Conservation (phyloP, 495 filamentous ascomycete species). For the Trichoderma reesei region DNA sequence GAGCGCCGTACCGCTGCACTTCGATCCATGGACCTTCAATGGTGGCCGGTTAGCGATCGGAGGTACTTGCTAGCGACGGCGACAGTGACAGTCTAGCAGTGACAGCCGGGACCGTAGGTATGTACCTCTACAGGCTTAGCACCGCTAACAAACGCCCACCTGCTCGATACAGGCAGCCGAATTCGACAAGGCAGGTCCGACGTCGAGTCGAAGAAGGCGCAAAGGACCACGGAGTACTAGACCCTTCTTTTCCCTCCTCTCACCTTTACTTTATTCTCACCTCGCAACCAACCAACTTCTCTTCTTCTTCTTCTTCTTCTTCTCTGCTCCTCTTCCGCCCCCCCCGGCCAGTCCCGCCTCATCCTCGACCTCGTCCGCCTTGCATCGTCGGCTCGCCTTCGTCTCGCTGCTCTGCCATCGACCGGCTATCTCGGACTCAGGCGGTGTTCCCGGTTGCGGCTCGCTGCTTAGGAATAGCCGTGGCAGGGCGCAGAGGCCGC, state of each 20-base stretch:
- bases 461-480: neutral
- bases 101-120: neutral
- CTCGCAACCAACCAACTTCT: neutral
- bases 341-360: too few species aligned
- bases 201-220: neutral
- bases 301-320: neutral
- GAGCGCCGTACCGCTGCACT: too few species aligned
- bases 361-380: neutral
- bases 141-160: neutral
- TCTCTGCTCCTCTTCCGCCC: neutral
- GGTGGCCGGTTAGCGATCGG: too few species aligned
- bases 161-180: conserved; percentile 1
- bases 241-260: neutral
- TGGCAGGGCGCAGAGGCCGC: neutral
- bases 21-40: too few species aligned
- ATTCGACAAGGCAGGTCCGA: neutral
- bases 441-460: neutral
- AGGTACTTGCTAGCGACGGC: too few species aligned
- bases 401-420: neutral
- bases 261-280: too few species aligned
- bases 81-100: too few species aligned
- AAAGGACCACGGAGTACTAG: neutral
- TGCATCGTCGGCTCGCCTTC: neutral
- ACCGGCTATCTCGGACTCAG: neutral
- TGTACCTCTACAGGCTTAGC: neutral